Evolutionary conservation across 257 asterid species (phyloP).

Genomic region (Solanum chiquidenum): DNA sequence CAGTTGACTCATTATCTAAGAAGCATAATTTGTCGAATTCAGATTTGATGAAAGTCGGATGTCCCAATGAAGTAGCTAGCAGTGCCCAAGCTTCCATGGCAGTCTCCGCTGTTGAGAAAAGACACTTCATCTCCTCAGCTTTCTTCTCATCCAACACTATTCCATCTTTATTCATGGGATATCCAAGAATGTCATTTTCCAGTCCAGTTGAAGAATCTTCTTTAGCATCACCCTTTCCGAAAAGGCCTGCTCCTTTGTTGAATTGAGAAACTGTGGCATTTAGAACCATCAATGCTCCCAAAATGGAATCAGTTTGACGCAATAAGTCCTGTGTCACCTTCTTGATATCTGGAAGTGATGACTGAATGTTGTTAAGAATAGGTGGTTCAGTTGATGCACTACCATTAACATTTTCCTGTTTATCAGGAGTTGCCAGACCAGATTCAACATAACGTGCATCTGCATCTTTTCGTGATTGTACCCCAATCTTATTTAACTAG

Average conservation of each 20-base stretch:
- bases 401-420: constrained; percentile 19
- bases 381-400: constrained; percentile 19
- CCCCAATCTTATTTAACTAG: constrained; percentile 50
- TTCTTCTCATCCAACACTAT: constrained; percentile 58
- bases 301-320: constrained; percentile 74
- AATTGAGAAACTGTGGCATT: constrained; percentile 77
- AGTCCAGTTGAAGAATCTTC: constrained; percentile 23
- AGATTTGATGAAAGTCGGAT: constrained; percentile 85
- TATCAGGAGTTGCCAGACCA: constrained; percentile 76
- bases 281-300: constrained; percentile 82
- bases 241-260: constrained; percentile 34
- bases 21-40: constrained; percentile 90
- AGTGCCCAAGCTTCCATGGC: constrained; percentile 99
- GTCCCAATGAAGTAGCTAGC: constrained; percentile 92
- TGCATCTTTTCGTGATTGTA: constrained; percentile 59
- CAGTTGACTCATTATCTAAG: constrained; percentile 78
- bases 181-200: constrained; percentile 15
- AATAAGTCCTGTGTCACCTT: constrained; percentile 74
- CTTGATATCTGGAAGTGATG: constrained; percentile 59
- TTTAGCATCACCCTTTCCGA: constrained; percentile 26
- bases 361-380: constrained; percentile 17
- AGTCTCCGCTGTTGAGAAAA: constrained; percentile 92
- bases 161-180: constrained; percentile 20
- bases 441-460: constrained; percentile 73
- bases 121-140: constrained; percentile 91